Conservation (phyloP, 306 rosid species). For the Cicer pinnatifidum region DNA sequence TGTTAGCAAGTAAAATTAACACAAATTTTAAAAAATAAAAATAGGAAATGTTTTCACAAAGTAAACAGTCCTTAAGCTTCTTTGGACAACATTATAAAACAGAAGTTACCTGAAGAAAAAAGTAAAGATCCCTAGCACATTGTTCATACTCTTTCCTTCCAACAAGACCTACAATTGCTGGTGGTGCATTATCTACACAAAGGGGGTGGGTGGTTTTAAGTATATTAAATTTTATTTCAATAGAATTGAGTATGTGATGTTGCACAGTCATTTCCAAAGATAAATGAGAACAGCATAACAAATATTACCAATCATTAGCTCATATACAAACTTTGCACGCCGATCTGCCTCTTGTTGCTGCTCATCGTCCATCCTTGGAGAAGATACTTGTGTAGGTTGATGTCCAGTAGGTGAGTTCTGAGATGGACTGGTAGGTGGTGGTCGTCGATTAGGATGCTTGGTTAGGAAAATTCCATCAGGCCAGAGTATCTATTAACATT, state of each 20-base stretch:
- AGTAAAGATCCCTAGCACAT: conserved; percentile 90
- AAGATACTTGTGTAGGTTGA: conserved; percentile 49
- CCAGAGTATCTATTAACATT: conserved; percentile 77
- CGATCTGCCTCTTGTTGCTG: conserved; percentile 73
- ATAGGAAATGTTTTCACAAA: too few species aligned
- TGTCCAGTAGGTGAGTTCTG: conserved; percentile 56
- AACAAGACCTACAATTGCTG: conserved; percentile 88
- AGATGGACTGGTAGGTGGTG: conserved; percentile 51
- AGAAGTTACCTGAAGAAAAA: conserved; percentile 84
- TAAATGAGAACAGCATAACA: conserved; percentile 34
- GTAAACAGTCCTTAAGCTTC: background rate
- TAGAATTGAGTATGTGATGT: conserved; percentile 1
- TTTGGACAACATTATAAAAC: conserved; percentile 2
- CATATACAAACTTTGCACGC: conserved; percentile 88
- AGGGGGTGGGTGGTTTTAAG: conserved; percentile 2
- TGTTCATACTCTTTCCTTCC: conserved; percentile 94
- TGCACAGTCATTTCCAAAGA: background rate
- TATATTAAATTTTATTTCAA: background rate
- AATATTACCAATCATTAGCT: conserved; percentile 80
- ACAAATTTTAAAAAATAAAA: too few species aligned
- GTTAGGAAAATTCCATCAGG: conserved; percentile 95
- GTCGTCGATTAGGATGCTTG: conserved; percentile 86
- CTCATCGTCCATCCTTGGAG: conserved; percentile 61
- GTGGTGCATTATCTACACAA: conserved; percentile 75
- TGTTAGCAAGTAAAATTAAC: too few species aligned